phyloP scores from a whole-genome alignment of 495 filamentous ascomycete species.

The Pyronema domesticum region DNA sequence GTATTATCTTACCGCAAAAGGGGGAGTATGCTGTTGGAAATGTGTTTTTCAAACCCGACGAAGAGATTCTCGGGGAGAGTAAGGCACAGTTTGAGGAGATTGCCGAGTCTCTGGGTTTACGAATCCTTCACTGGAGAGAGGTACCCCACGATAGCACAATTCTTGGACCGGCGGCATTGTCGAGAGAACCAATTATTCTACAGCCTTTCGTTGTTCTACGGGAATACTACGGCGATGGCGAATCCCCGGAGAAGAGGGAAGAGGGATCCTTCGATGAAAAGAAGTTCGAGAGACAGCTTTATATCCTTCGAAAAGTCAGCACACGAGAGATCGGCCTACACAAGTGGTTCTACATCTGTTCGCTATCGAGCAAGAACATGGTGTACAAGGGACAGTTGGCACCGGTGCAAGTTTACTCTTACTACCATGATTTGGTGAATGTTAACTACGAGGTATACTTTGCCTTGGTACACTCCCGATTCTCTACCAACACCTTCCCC shows the following conservation, averaged over 20 bases:
- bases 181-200: constrained; percentile 82
- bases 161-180: constrained; percentile 81
- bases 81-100: constrained; percentile 80
- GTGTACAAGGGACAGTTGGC: constrained; percentile 98
- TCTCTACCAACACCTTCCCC: constrained; percentile 98
- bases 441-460: constrained; percentile 98
- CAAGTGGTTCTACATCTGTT: constrained; percentile 99
- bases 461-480: constrained; percentile 91
- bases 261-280: constrained; percentile 63
- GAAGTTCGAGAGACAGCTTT: constrained; percentile 84
- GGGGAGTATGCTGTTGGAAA: constrained; percentile 97
- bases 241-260: constrained; percentile 63
- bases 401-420: constrained; percentile 94
- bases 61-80: constrained; percentile 71
- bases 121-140: constrained; percentile 92
- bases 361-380: constrained; percentile 95
- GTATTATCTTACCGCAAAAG: constrained; percentile 63
- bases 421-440: constrained; percentile 94
- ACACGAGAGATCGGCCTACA: constrained; percentile 87
- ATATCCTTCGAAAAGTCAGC: constrained; percentile 81
- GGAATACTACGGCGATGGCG: constrained; percentile 72
- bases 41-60: constrained; percentile 94
- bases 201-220: constrained; percentile 89
- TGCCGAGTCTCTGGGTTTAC: constrained; percentile 67
- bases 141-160: constrained; percentile 85